Evolutionary conservation across 1,284 basidiomycete genomes (phyloP).

Genomic region (Wallemia ichthyophaga): DNA sequence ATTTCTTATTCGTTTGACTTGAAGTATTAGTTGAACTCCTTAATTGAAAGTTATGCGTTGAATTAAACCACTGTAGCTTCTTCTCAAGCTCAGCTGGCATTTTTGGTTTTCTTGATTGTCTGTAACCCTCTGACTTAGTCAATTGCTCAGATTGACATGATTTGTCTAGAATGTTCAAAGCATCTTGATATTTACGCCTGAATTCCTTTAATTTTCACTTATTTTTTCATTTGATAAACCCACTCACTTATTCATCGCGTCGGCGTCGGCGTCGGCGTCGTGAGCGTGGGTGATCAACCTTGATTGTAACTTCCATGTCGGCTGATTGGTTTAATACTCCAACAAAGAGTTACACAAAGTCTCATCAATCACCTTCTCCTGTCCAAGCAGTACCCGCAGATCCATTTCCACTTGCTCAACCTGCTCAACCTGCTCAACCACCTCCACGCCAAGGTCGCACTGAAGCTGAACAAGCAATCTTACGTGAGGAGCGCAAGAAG

Average conservation of each 20-base stretch:
- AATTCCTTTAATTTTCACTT: not conserved
- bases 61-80: not conserved
- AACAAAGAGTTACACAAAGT: not conserved
- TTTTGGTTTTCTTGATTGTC: not conserved
- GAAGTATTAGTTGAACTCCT: not conserved
- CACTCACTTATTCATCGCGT: too few species aligned
- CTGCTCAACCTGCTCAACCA: not conserved
- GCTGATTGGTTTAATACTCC: not conserved
- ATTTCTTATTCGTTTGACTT: not conserved
- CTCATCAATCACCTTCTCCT: too few species aligned
- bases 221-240: not conserved
- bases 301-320: not conserved
- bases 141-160: not conserved
- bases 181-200: not conserved
- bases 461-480: not conserved
- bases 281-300: not conserved
- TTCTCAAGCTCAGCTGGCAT: not conserved
- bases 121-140: not conserved
- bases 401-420: too few species aligned
- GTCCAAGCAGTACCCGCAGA: too few species aligned
- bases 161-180: not conserved
- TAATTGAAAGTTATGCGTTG: not conserved
- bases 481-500: not conserved
- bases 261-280: too few species aligned
- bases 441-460: not conserved